Conservation (phyloP, 2,329 filamentous ascomycete species). For the Gnomoniopsis sp. region DNA sequence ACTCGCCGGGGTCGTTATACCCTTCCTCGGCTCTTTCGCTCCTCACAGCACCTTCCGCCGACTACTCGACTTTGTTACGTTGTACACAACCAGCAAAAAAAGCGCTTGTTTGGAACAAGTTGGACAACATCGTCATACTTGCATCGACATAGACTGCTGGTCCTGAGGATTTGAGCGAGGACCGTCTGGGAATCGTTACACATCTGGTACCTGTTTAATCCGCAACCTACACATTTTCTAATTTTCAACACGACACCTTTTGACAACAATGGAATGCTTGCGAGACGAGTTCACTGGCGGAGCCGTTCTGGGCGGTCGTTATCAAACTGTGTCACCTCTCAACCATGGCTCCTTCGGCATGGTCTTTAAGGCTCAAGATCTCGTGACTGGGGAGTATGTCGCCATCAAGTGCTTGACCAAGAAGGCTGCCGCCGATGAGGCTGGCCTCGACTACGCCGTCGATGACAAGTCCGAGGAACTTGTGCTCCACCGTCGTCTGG, state of each 20-base stretch:
- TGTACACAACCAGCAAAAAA: constrained; percentile 16
- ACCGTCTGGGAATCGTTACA: constrained; percentile 15
- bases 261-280: constrained; percentile 71
- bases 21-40: neutral
- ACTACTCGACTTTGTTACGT: neutral
- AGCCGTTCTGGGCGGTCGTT: constrained; percentile 82
- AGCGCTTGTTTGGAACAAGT: constrained; percentile 1
- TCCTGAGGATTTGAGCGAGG: constrained; percentile 13
- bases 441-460: constrained; percentile 62
- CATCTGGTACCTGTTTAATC: constrained; percentile 21
- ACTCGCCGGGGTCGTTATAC: neutral
- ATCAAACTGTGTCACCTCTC: constrained; percentile 85
- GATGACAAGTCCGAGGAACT: constrained; percentile 83
- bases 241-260: constrained; percentile 18
- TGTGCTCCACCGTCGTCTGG: constrained; percentile 74
- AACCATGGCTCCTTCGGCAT: constrained; percentile 99
- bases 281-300: constrained; percentile 76
- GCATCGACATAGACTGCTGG: constrained; percentile 19
- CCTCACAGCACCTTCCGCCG: constrained; percentile 6
- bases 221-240: constrained; percentile 21
- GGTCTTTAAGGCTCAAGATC: constrained; percentile 90
- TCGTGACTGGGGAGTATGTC: constrained; percentile 72
- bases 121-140: constrained; percentile 17
- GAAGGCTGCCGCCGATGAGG: constrained; percentile 59
- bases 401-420: constrained; percentile 98